Evolutionary conservation across 352 stramenopile genomes (phyloP).

Genomic region (Phytophthora sojae): DNA sequence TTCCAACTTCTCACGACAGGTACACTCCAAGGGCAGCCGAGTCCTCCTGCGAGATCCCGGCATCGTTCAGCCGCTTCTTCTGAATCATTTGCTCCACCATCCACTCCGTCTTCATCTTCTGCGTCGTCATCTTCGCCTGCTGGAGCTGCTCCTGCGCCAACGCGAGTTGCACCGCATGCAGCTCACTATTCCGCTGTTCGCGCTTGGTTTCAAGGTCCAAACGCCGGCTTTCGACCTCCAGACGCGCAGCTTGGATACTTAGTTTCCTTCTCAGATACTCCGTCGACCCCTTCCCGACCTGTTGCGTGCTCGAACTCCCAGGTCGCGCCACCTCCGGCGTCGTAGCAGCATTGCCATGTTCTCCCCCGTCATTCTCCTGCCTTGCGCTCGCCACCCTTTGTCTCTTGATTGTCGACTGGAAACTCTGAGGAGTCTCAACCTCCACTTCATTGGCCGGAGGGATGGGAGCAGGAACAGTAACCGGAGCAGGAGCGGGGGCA

Average conservation of each 20-base stretch:
- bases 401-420: conserved; percentile 21
- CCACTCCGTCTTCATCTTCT: conserved; percentile 63
- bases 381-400: conserved; percentile 8
- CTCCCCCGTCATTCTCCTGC: conserved; percentile 9
- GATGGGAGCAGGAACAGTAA: not conserved
- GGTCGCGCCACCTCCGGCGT: conserved; percentile 1
- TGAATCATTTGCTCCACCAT: conserved; percentile 62
- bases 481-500: not conserved
- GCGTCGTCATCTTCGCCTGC: conserved; percentile 52
- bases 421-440: conserved; percentile 15
- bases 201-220: conserved; percentile 59
- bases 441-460: conserved; percentile 11
- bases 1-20: conserved; percentile 31
- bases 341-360: not conserved
- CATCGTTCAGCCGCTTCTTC: conserved; percentile 58
- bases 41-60: conserved; percentile 51
- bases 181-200: conserved; percentile 42
- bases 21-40: conserved; percentile 37
- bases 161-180: conserved; percentile 56
- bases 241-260: conserved; percentile 45
- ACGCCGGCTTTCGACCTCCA: conserved; percentile 53
- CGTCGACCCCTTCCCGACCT: conserved; percentile 22
- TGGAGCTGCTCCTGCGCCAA: conserved; percentile 64
- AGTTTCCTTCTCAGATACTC: conserved; percentile 55
- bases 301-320: conserved; percentile 2